Base-by-base conservation (phyloP, 768 basidiomycete genomes). In the Sutorius australiensis region DNA sequence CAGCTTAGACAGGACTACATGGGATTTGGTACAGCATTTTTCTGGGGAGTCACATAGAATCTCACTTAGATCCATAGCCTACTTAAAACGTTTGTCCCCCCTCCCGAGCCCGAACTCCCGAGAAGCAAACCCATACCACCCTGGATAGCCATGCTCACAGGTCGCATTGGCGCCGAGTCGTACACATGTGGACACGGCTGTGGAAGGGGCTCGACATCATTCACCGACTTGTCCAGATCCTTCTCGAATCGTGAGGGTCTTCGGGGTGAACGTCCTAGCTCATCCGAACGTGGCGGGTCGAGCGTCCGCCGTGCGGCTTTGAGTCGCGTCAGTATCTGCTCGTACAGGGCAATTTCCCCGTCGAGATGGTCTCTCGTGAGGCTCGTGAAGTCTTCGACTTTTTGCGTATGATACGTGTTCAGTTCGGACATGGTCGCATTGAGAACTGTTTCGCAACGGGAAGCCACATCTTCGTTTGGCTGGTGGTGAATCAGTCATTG, bases 371-470 rank as follows among this genome's bases (percentile, higher is more conserved):
- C 86, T 53, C 74, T 80, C 5, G 81, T 72, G 13, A 89, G 56
- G 1, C 64, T 69, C 14, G 73, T 68, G 55, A 92, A 83, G 59
- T 92, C 89, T 61, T 89, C 86, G 7, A 67, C 64, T 66, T 90
- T 88, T 67, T 90, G 87, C 0, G 73, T 69, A 63, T 91, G 88
- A 59, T 91, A 89, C 1, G 79, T 82, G 46, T 89, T 87, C 76
- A 93, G 83, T 73, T 94, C 91, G 1, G 92, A 89, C 83, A 92
- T 86, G 2, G 91, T 92, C 9, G 83, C 84, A 66, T 94, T 93
- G 27, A 95, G 72, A 7, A 92, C 89, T 0, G 92, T 93, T 70
- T 95, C 92, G 65, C 88, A 92, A 17, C 92, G 81, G 3, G 81
- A 77, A 2, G 83, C 82, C 56, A 86, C 70, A 16, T 87, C 84